Base-by-base conservation (phyloP, 306 rosid species). In the Bauhinia variegata region DNA sequence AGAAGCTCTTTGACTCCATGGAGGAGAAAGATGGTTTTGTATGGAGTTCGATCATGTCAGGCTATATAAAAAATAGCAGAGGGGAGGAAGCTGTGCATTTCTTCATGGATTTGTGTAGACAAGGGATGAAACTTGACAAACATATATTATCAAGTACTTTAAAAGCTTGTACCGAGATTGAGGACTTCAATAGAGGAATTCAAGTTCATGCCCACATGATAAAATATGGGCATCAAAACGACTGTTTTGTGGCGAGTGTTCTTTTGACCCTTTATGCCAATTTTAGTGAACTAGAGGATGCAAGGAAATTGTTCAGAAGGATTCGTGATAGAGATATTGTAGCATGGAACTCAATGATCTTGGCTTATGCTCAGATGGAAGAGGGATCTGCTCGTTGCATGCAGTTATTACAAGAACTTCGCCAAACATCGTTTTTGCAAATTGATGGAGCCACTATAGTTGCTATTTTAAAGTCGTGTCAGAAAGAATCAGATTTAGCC, bases 11-110 rank as follows among this genome's bases (percentile, higher is more conserved):
- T 60, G 79, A 80, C 17, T 80, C 67, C 34, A 84, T 84, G 75
- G 83, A 77, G 77, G 78, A 71, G 52, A 77, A 80, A 67, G 85
- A 84, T 60, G 77, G 15, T 44, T 84, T 80, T 67, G 75, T 80
- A 54, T 80, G 85, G 83, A 70, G 83, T 75, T 74, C 85, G 1
- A 84, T 84, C 28, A 80, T 84, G 48, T 73, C 88, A 4, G 88
- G 83, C 57, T 74, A 66, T 46, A 54, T 80, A 58, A 63, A 60
- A 61, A 84, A 80, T 51, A 57, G 50, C 39, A 77, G 62, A 73
- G 88, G 83, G 10, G 66, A 63, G 63, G 88, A 84, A 65, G 85
- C 85, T 62, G 56, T 77, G 48, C 47, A 66, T 3, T 62, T 80
- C 67, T 84, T 80, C 64, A 77, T 47, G 59, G 72, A 80, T 44